A percentile compares a stretch with the other conserved stretches of the same genome.
Conservation (phyloP, 495 filamentous ascomycete species). For the Penicillium coprophilum region DNA sequence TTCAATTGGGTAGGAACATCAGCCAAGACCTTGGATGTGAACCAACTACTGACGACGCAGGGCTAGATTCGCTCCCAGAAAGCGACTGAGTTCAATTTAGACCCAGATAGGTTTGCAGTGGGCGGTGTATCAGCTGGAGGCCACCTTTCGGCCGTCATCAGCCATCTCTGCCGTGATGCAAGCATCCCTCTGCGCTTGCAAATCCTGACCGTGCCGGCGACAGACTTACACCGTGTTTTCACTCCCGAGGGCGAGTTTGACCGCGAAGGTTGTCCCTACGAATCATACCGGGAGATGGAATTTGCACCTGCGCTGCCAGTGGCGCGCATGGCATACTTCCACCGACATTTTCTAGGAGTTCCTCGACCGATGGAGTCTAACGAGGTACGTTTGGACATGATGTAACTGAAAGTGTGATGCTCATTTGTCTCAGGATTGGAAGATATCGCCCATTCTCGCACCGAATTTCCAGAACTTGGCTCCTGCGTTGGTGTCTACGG, state of each 20-base stretch:
- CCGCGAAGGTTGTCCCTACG: slow-evolving; percentile 35
- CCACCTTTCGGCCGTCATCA: slow-evolving; percentile 39
- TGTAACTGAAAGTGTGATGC: background rate
- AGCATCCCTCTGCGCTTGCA: slow-evolving; percentile 37
- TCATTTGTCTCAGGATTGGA: slow-evolving; percentile 35
- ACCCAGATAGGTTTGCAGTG: slow-evolving; percentile 31
- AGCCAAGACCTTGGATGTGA: background rate
- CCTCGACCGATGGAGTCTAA: slow-evolving; percentile 33
- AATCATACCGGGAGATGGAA: slow-evolving; percentile 45
- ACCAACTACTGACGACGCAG: background rate
- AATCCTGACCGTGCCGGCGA: slow-evolving; percentile 37
- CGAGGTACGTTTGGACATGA: slow-evolving; percentile 26
- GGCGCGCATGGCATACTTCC: slow-evolving; percentile 43
- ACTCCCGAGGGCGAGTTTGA: slow-evolving; percentile 38
- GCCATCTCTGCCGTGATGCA: slow-evolving; percentile 38
- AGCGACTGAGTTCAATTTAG: slow-evolving; percentile 35
- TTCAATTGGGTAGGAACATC: slow-evolving; percentile 38
- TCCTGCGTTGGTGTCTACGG: slow-evolving; percentile 45
- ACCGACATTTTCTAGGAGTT: slow-evolving; percentile 38
- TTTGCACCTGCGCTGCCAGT: slow-evolving; percentile 34
- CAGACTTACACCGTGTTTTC: slow-evolving; percentile 37
- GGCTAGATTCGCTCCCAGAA: slow-evolving; percentile 34
- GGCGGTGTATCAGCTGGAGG: slow-evolving; percentile 42
- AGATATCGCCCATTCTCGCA: slow-evolving; percentile 40
- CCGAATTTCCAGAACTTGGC: slow-evolving; percentile 38